phyloP scores from a whole-genome alignment of 192 early-diverging fungal genomes.

The Rhizoclosmatium sp. region DNA sequence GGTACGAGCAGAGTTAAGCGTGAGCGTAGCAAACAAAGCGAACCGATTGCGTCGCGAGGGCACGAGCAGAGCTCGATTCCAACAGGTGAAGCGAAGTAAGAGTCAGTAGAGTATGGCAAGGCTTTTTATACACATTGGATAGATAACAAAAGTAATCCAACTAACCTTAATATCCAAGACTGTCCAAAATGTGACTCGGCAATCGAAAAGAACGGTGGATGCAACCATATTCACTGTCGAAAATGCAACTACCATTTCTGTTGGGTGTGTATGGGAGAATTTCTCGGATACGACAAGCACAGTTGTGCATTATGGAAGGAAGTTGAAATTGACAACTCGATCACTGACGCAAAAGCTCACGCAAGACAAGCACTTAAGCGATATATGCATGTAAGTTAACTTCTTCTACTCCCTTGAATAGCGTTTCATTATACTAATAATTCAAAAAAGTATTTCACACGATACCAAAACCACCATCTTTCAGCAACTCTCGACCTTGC shows the following conservation, averaged over 20 bases:
- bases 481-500: slow-evolving; percentile 84
- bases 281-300: slow-evolving; percentile 94
- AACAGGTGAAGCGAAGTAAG: background rate
- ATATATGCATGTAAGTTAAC: slow-evolving; percentile 86
- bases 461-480: slow-evolving; percentile 97
- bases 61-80: background rate
- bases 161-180: background rate
- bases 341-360: slow-evolving; percentile 79
- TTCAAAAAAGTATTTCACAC: slow-evolving; percentile 83
- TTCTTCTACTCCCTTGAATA: background rate
- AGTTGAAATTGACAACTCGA: slow-evolving; percentile 80
- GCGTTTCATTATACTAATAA: background rate
- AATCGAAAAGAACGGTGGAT: slow-evolving; percentile 99
- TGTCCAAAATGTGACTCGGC: slow-evolving; percentile 88
- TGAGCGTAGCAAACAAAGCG: background rate
- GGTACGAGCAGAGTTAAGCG: background rate
- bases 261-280: slow-evolving; percentile 98
- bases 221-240: slow-evolving; percentile 99
- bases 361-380: slow-evolving; percentile 85
- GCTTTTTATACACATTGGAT: background rate
- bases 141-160: background rate
- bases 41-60: background rate
- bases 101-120: background rate
- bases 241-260: slow-evolving; percentile 98
- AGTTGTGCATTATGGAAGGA: slow-evolving; percentile 97